Percentiles rank a stretch among this genome's conserved stretches.
Evolutionary conservation across 148 eudicot species (phyloP).

Genomic region (Rheum nobile): DNA sequence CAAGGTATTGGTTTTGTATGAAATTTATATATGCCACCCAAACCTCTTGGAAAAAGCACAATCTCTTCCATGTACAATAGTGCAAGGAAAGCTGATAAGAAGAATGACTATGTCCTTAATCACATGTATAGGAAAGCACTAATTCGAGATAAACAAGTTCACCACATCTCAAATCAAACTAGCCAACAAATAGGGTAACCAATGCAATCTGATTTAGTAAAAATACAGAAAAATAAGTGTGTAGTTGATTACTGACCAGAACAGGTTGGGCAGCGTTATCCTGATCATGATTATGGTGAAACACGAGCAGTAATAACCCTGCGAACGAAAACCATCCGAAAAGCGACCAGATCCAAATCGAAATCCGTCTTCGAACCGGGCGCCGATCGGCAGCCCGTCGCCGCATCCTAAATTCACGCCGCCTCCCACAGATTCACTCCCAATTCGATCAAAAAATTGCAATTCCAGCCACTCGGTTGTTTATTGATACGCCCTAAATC

Average conservation of each 20-base stretch:
- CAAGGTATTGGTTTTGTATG: neutral
- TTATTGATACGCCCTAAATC: neutral
- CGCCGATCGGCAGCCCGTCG: constrained; percentile 91
- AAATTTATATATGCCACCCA: neutral
- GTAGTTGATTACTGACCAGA: constrained; percentile 19
- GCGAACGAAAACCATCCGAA: constrained; percentile 44
- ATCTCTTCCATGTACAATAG: neutral
- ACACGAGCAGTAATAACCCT: constrained; percentile 45
- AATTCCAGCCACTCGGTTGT: neutral
- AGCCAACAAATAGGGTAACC: neutral
- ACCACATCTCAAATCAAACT: neutral
- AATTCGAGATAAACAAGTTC: neutral
- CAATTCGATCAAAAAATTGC: neutral
- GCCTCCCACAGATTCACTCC: constrained; percentile 9
- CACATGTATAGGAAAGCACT: neutral
- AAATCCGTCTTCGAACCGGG: constrained; percentile 59
- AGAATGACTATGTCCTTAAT: too few relatives aligned
- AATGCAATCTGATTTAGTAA: neutral
- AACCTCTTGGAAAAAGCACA: neutral
- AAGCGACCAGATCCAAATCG: constrained; percentile 75
- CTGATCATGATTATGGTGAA: constrained; percentile 56
- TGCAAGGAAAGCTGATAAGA: neutral
- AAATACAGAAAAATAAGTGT: neutral
- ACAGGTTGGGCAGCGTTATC: constrained; percentile 37
- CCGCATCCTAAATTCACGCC: constrained; percentile 35